A percentile compares a stretch with the other conserved stretches of the same genome.
phyloP scores from a whole-genome alignment of 352 stramenopile genomes.

The Phytopythium oedochilum region DNA sequence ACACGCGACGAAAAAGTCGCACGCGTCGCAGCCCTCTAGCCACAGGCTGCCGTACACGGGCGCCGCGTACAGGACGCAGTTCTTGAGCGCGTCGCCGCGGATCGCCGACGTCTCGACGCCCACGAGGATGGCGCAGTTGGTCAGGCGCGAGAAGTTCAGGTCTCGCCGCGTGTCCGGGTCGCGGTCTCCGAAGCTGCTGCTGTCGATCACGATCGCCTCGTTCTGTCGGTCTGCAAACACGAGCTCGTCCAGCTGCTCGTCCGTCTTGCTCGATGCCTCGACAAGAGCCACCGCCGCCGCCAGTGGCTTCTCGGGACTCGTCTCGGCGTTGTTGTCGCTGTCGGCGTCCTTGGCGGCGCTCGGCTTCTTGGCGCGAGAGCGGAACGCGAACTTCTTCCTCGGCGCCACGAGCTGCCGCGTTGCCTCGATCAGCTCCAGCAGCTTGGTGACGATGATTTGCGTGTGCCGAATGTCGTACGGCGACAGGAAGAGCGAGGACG shows the following conservation, averaged over 20 bases:
- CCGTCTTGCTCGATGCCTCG: slow-evolving; percentile 1
- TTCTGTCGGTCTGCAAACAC: slow-evolving; percentile 50
- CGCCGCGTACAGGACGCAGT: slow-evolving; percentile 71
- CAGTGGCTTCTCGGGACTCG: slow-evolving; percentile 7
- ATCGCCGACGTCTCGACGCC: slow-evolving; percentile 70
- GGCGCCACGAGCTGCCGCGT: slow-evolving; percentile 64
- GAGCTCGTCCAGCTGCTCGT: slow-evolving; percentile 43
- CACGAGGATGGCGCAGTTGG: slow-evolving; percentile 69
- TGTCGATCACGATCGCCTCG: slow-evolving; percentile 68
- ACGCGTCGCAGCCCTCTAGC: slow-evolving; percentile 74
- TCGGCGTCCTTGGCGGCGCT: slow-evolving; percentile 11
- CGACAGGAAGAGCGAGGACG: slow-evolving; percentile 78
- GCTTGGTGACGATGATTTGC: slow-evolving; percentile 54
- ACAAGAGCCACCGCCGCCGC: slow-evolving; percentile 3
- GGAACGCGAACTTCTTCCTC: slow-evolving; percentile 85
- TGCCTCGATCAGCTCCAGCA: slow-evolving; percentile 62
- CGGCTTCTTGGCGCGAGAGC: slow-evolving; percentile 23
- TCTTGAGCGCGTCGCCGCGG: slow-evolving; percentile 55
- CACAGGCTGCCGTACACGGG: slow-evolving; percentile 83
- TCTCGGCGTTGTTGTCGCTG: slow-evolving; percentile 4
- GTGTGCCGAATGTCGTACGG: slow-evolving; percentile 84
- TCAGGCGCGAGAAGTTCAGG: slow-evolving; percentile 65
- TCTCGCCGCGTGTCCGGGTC: slow-evolving; percentile 39
- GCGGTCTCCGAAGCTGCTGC: slow-evolving; percentile 33
- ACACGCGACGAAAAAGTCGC: slow-evolving; percentile 78